Evolutionary conservation across 2,329 filamentous ascomycete species (phyloP), one percentile per base, ranked within the genome.

Genomic region (Thelonectria olida): DNA sequence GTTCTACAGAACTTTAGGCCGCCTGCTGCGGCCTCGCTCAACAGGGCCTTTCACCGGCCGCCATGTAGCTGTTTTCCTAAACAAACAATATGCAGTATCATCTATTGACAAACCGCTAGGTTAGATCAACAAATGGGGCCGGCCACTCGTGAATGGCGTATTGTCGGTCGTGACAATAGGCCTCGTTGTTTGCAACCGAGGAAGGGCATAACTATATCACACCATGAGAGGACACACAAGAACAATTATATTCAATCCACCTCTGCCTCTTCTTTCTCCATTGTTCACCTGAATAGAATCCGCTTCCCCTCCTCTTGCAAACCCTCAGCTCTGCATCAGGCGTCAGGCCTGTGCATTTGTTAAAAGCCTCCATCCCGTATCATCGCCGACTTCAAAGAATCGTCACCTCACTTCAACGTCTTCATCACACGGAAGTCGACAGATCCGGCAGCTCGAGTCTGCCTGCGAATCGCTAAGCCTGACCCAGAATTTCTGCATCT

Each of bases 61-160:
- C 52, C 45, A 49, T 63, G 59, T 62, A 63, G 55, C 59, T 42
- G 39, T 42, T 55, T 38, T 67, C 64, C 66, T 50, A 70, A 70
- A 70, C 64, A 70, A 70, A 71, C 66, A 70, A 67, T 50, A 53
- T 67, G 68, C 61, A 42, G 64, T 61, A 67, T 54, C 56, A 48
- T 59, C 45, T 49, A 54, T 38, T 41, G 44, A 63, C 44, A 44
- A 41, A 39, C 38, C 25, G 28, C 27, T 15, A 51, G 19, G 27
- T 49, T n/a, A n/a, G n/a, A n/a, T n/a, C 53, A 31, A 49, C 51
- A 55, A 54, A 44, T 53, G 48, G 52, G 49, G 41, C 47, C 28
- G 48, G 22, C 47, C 17, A 25, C 25, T 13, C 36, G 7, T 13
- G 31, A 52, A 22, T 20, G 49, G 41, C 41, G 41, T 19, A 12